Conservation (phyloP, 2,329 filamentous ascomycete species). For the Xylariales sp. region DNA sequence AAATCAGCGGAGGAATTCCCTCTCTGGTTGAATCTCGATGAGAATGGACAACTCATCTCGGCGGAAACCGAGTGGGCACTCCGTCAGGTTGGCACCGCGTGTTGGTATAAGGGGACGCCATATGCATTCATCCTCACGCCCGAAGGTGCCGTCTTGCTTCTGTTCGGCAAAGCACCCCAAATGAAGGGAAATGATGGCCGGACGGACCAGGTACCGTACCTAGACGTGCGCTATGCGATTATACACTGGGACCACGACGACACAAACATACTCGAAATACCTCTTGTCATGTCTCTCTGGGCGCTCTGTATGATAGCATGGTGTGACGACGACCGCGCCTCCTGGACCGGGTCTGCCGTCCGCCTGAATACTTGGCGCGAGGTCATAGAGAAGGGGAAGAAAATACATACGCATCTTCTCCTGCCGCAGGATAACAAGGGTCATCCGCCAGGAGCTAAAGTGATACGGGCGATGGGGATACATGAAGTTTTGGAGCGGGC, state of each 20-base stretch:
- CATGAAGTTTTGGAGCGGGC: too few species aligned
- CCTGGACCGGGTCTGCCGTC: neutral
- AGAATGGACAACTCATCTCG: neutral
- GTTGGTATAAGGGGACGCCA: neutral
- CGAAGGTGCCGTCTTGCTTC: neutral
- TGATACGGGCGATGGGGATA: neutral
- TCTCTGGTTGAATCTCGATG: neutral
- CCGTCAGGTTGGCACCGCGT: neutral
- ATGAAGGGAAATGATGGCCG: neutral
- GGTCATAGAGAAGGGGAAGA: neutral
- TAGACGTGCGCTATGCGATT: neutral
- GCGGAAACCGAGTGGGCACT: neutral
- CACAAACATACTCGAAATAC: neutral
- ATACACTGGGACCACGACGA: neutral
- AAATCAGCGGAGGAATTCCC: neutral
- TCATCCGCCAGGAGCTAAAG: neutral
- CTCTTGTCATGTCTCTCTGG: slow-evolving; percentile 1
- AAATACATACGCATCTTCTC: neutral
- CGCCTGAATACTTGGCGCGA: neutral
- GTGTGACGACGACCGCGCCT: neutral
- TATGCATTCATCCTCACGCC: neutral
- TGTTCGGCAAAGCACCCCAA: too few species aligned
- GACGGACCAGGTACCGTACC: neutral
- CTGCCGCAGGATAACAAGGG: neutral
- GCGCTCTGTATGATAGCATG: neutral